Evolutionary conservation across 2,329 filamentous ascomycete genomes (phyloP).

Genomic region (Lasiodiplodia gonubiensis): DNA sequence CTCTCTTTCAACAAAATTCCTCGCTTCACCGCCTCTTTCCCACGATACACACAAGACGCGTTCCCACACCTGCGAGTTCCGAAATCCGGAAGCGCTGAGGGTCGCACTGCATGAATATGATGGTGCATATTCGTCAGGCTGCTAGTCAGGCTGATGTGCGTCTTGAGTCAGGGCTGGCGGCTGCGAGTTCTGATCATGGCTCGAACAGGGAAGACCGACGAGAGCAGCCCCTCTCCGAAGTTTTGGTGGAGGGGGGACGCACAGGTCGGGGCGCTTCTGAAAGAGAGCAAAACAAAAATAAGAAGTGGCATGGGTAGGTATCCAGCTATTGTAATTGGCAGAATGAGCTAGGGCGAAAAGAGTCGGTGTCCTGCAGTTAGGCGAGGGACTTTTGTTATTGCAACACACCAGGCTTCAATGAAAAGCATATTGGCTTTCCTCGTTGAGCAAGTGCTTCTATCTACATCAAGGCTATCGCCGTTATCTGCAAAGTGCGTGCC

Average conservation of each 20-base stretch:
- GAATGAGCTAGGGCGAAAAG: conserved; percentile 11
- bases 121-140: conserved; percentile 24
- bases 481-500: conserved; percentile 19
- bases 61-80: conserved; percentile 14
- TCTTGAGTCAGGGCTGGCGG: conserved; percentile 22
- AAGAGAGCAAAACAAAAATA: conserved; percentile 7
- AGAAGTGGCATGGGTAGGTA: conserved; percentile 13
- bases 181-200: conserved; percentile 20
- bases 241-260: conserved; percentile 5
- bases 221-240: neutral
- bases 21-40: conserved; percentile 21
- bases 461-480: conserved; percentile 23
- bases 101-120: conserved; percentile 25
- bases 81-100: conserved; percentile 22
- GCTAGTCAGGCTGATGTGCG: conserved; percentile 17
- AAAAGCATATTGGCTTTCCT: conserved; percentile 16
- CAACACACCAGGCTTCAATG: neutral
- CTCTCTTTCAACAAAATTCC: conserved; percentile 1
- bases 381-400: conserved; percentile 8
- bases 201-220: conserved; percentile 13
- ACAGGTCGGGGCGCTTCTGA: conserved; percentile 19
- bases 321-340: neutral
- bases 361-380: conserved; percentile 17
- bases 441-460: conserved; percentile 1
- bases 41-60: conserved; percentile 2